phyloP scores from a whole-genome alignment of 257 asterid genomes.

The Fraxinus americana region DNA sequence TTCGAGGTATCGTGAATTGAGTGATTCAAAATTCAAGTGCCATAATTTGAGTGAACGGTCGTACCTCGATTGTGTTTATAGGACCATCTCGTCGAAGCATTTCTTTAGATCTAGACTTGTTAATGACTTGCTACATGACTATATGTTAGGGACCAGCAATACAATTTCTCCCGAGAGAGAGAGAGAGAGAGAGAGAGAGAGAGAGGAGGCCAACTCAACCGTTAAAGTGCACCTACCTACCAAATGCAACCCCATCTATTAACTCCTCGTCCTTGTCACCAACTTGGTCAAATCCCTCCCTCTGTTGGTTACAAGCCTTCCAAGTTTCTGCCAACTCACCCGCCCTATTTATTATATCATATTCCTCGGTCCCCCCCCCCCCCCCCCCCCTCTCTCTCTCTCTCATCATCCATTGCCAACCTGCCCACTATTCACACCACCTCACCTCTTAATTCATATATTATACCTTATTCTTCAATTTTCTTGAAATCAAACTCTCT shows the following conservation, averaged over 20 bases:
- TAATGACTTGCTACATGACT: background rate
- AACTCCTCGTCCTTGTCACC: constrained; percentile 45
- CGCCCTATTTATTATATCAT: constrained; percentile 27
- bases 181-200: background rate
- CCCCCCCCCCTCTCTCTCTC: constrained; percentile 14
- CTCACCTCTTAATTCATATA: constrained; percentile 3
- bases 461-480: background rate
- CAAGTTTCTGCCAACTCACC: constrained; percentile 35
- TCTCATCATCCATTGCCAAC: constrained; percentile 25
- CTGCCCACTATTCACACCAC: constrained; percentile 17
- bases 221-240: constrained; percentile 49
- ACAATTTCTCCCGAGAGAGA: background rate
- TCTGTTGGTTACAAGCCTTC: constrained; percentile 20
- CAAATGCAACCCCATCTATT: constrained; percentile 46
- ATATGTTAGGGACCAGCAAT: background rate
- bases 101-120: background rate
- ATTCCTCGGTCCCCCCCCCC: background rate
- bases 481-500: background rate
- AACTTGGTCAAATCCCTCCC: constrained; percentile 42
- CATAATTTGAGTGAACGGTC: no score
- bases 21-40: no score
- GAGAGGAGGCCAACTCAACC: constrained; percentile 37
- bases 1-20: no score
- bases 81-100: background rate
- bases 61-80: background rate